These are phyloP conservation scores for Taiozyma sp. DNA, from an alignment of 1,139 yeast genomes.

Conservation along the genomic window DNA sequence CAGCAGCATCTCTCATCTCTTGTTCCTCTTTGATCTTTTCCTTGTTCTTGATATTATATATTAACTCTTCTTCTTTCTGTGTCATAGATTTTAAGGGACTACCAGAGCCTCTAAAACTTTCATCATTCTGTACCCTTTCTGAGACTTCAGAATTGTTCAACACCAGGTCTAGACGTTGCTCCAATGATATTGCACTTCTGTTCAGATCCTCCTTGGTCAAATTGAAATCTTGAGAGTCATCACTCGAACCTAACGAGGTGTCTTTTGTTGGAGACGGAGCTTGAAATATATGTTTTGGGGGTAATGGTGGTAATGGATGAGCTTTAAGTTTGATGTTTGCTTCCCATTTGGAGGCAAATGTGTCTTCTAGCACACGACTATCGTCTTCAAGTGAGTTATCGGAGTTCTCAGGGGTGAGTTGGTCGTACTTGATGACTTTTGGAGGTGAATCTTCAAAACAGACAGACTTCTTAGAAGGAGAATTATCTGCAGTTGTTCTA, in stretches of 20 bases:
- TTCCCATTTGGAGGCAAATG: conserved; percentile 24
- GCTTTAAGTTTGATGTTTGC: conserved; percentile 18
- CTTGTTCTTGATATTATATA: conserved; percentile 19
- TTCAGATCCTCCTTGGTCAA: conserved; percentile 21
- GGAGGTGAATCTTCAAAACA: conserved; percentile 29
- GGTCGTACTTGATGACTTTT: conserved; percentile 38
- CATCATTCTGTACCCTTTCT: conserved; percentile 28
- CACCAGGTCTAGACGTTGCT: conserved; percentile 24
- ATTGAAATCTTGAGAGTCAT: conserved; percentile 16
- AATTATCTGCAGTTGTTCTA: conserved; percentile 19
- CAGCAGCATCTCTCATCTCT: conserved; percentile 24
- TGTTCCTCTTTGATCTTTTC: conserved; percentile 21
- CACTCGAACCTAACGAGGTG: conserved; percentile 22
- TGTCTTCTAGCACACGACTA: conserved; percentile 20
- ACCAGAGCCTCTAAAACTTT: conserved; percentile 27
- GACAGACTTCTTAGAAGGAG: conserved; percentile 32
- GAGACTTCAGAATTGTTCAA: conserved; percentile 18
- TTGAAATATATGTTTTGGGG: conserved; percentile 23
- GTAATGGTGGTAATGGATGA: conserved; percentile 23
- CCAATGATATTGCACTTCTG: conserved; percentile 17
- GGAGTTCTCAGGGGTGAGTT: conserved; percentile 33
- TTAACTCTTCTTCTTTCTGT: conserved; percentile 18
- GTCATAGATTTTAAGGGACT: conserved; percentile 21
- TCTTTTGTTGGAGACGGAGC: conserved; percentile 25
- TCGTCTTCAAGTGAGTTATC: conserved; percentile 24